Evolutionary conservation across 1,284 basidiomycete species (phyloP), one percentile per base, ranked within the genome.

Genomic region (Heterobasidion irregulare): DNA sequence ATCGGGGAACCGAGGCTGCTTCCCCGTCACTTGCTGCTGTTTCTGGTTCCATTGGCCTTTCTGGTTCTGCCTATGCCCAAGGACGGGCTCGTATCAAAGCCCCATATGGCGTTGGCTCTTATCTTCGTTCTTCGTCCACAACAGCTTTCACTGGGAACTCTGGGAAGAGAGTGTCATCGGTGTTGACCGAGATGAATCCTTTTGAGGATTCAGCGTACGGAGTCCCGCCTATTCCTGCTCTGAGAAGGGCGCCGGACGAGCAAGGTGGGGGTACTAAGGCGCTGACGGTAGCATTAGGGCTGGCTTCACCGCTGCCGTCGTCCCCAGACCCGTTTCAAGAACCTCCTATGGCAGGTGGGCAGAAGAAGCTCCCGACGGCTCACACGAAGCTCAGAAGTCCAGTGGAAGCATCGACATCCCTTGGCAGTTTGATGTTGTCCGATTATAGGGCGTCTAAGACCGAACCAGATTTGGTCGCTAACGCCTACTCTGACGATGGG

Each of bases 41-140:
- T 12, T 47, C 44, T 10, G 36, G 47, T 47, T 16, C 45, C 54
- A 9, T 26, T 26, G 26, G 43, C 2, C 35, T 19, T 12, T 47
- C 44, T 10, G 36, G 47, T 47, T 16, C 45, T 55, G 12, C 48
- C 57, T 7, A 49, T 53, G 12, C 60, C 60, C 15, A 68, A 63
- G 59, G 84, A 44, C 80, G 85, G 45, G 78, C 77, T 47, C 78
- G 78, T 47, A 80, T 87, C 59, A 84, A 84, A 66, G 84, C 83
- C 6, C 77, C 84, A 8, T 84, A 88, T 57, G 75, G 76, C 12
- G 71, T 77, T 3, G 76, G 78, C 10, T 70, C 76, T 2, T 78
- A 83, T 62, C 75, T 82, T 50, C 79, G 82, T 36, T 69, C 68
- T 55, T 80, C 82, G 1, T 67, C 66, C 6, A 58, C 66, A n/a